phyloP scores from a whole-genome alignment of 805 yeast genomes.

The Candida caryicola region DNA sequence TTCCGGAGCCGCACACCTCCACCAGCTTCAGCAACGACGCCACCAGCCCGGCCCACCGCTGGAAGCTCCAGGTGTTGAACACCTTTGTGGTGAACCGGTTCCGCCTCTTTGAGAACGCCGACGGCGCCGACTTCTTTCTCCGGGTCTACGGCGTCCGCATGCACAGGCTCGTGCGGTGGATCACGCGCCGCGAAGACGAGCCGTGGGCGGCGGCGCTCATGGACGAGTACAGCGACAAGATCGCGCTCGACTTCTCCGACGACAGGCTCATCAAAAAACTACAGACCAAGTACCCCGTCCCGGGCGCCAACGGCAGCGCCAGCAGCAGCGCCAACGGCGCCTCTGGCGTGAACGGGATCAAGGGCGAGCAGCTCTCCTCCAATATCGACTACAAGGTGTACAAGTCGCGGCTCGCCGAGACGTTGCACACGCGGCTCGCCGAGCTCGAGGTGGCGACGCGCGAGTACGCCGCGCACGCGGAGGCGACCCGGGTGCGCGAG shows the following conservation, averaged over 20 bases:
- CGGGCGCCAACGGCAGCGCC: constrained; percentile 1
- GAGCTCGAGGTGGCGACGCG: constrained; percentile 17
- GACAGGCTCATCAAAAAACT: constrained; percentile 24
- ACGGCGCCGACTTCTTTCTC: constrained; percentile 18
- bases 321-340: constrained; percentile 1
- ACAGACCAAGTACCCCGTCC: constrained; percentile 1
- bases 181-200: constrained; percentile 10
- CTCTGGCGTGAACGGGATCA: constrained; percentile 1
- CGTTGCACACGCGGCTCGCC: constrained; percentile 20
- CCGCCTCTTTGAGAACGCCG: constrained; percentile 11
- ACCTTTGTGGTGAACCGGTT: constrained; percentile 29
- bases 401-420: constrained; percentile 27
- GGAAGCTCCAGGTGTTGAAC: constrained; percentile 32
- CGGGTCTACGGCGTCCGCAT: constrained; percentile 28
- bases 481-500: constrained; percentile 25
- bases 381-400: constrained; percentile 24
- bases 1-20: constrained; percentile 21
- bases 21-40: constrained; percentile 14
- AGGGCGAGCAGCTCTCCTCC: neutral
- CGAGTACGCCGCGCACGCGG: neutral
- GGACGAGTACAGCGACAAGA: constrained; percentile 18
- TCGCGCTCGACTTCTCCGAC: constrained; percentile 18
- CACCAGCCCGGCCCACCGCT: constrained; percentile 21
- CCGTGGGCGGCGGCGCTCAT: constrained; percentile 16
- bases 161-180: constrained; percentile 25